Evolutionary conservation across 768 basidiomycete genomes (phyloP).

Genomic region (Gautieria morchelliformis): DNA sequence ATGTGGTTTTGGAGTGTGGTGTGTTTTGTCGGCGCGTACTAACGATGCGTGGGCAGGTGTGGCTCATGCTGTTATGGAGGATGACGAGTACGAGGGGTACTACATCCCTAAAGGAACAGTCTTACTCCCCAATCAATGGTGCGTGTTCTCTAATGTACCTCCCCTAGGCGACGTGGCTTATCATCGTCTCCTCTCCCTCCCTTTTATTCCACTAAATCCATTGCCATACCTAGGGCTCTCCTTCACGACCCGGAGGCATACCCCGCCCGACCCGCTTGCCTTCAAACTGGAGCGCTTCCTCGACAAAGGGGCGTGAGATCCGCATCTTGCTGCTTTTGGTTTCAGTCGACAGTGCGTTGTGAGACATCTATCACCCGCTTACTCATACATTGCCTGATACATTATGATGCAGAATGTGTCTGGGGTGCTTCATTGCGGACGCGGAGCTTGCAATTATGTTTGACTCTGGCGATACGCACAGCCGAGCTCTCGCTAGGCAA

Average conservation of each 20-base stretch:
- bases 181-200: no score
- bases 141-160: not conserved
- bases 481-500: no score
- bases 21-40: no score
- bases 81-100: conserved; percentile 29
- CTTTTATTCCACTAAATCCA: no score
- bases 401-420: not conserved
- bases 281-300: conserved; percentile 32
- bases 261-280: conserved; percentile 16
- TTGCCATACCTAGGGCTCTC: conserved; percentile 12
- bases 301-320: not conserved
- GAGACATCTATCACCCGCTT: no score
- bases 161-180: no score
- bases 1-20: no score
- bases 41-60: conserved; percentile 14
- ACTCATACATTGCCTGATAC: not conserved
- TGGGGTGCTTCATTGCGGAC: conserved; percentile 1
- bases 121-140: conserved; percentile 28
- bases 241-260: conserved; percentile 28
- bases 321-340: not conserved
- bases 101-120: conserved; percentile 30
- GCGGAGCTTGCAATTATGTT: no score
- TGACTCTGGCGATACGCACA: no score
- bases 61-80: conserved; percentile 25
- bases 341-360: not conserved